Evolutionary conservation across 2,329 filamentous ascomycete genomes (phyloP).

Genomic region (Talaromyces sp.): DNA sequence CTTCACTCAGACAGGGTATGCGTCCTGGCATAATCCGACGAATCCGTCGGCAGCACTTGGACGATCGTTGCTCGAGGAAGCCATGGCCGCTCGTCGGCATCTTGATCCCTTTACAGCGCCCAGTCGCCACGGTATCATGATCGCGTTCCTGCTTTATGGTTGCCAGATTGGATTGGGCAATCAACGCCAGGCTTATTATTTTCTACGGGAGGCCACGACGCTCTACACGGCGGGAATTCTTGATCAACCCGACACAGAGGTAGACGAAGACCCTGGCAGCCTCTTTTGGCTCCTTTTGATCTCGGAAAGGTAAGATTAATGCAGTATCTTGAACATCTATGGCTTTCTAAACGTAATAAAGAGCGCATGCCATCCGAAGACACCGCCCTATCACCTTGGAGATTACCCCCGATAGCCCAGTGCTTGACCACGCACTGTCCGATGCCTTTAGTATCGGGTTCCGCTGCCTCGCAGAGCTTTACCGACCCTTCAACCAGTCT

Average conservation of each 20-base stretch:
- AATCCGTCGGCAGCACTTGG: conserved; percentile 59
- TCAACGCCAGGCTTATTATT: conserved; percentile 68
- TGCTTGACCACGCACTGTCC: conserved; percentile 50
- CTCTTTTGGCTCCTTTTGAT: conserved; percentile 64
- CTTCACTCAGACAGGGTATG: conserved; percentile 22
- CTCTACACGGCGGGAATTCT: conserved; percentile 53
- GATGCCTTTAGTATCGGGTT: conserved; percentile 55
- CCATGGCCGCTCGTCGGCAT: conserved; percentile 87
- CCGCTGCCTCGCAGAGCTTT: conserved; percentile 56
- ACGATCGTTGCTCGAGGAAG: conserved; percentile 98
- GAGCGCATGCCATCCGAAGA: conserved; percentile 59
- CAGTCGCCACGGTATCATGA: conserved; percentile 45
- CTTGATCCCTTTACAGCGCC: conserved; percentile 21
- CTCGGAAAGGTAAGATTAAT: conserved; percentile 53
- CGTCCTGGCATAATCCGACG: conserved; percentile 8
- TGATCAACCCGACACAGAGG: conserved; percentile 48
- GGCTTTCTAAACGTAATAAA: conserved; percentile 23
- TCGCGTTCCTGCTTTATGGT: conserved; percentile 66
- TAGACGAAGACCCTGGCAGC: conserved; percentile 49
- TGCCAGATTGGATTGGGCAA: conserved; percentile 62
- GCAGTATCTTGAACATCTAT: neutral
- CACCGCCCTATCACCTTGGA: conserved; percentile 60
- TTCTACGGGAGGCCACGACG: conserved; percentile 66
- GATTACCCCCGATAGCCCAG: conserved; percentile 50
- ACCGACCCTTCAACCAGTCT: conserved; percentile 58